A percentile compares a stretch with the other conserved stretches of the same genome.
These are phyloP conservation scores for Stromatinia cepivora DNA, from an alignment of 2,329 filamentous ascomycete species.

Conservation along the genomic window DNA sequence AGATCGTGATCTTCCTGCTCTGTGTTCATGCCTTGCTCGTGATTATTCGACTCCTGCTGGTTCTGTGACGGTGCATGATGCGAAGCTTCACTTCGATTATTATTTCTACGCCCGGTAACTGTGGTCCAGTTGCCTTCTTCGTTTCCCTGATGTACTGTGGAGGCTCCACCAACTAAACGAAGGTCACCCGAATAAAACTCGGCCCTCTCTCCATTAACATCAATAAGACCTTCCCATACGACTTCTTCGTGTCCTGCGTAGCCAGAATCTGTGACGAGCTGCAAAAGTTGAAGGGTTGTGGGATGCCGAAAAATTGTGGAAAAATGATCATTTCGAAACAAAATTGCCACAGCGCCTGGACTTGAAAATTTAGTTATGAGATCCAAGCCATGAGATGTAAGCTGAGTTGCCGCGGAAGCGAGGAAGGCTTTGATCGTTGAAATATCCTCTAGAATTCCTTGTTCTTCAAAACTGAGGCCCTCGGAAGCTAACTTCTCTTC, in stretches of 20 bases:
- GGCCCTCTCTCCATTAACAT: conserved; percentile 79
- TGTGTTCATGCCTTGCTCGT: conserved; percentile 39
- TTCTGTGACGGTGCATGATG: conserved; percentile 12
- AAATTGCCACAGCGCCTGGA: conserved; percentile 80
- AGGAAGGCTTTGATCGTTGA: conserved; percentile 81
- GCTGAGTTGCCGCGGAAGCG: conserved; percentile 76
- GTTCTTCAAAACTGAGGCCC: conserved; percentile 70
- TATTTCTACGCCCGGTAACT: conserved; percentile 24
- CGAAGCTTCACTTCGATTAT: conserved; percentile 9
- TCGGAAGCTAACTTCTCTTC: conserved; percentile 69
- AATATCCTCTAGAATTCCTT: conserved; percentile 80
- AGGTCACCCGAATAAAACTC: conserved; percentile 93
- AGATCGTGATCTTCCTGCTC: conserved; percentile 81
- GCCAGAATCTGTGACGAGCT: conserved; percentile 88
- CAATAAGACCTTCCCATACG: conserved; percentile 91
- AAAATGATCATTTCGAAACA: conserved; percentile 98
- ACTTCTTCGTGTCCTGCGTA: conserved; percentile 87
- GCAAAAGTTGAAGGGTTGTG: conserved; percentile 70
- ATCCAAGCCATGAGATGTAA: conserved; percentile 79
- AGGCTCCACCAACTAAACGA: conserved; percentile 68
- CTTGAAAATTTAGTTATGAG: conserved; percentile 69
- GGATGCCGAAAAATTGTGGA: conserved; percentile 91
- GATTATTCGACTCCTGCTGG: conserved; percentile 17
- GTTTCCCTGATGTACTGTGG: conserved; percentile 22
- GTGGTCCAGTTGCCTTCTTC: conserved; percentile 32